phyloP scores from a whole-genome alignment of 306 rosid species.

The Vigna radiata region DNA sequence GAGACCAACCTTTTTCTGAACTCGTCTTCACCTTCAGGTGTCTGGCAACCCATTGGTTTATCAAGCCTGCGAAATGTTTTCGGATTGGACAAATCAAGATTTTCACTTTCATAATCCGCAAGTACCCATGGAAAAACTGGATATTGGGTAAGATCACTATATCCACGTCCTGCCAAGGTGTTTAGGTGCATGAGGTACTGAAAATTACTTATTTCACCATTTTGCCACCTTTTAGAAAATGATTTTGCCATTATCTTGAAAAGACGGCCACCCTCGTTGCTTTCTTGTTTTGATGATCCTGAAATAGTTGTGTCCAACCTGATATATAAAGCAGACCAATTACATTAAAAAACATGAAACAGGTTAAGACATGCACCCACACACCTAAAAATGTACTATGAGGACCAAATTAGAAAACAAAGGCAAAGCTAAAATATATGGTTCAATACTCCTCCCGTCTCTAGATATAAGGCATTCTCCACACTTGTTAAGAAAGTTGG shows the following conservation, averaged over 20 bases:
- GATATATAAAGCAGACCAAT: slow-evolving; percentile 41
- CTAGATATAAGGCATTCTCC: too few species aligned
- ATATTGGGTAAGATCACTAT: slow-evolving; percentile 98
- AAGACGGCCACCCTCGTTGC: slow-evolving; percentile 92
- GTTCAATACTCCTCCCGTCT: neutral
- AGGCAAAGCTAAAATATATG: slow-evolving; percentile 21
- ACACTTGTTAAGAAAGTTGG: too few species aligned
- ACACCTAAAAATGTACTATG: neutral
- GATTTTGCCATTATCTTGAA: slow-evolving; percentile 94
- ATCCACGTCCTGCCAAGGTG: slow-evolving; percentile 99
- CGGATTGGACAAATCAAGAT: slow-evolving; percentile 75
- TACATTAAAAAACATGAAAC: neutral
- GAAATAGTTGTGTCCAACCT: slow-evolving; percentile 99
- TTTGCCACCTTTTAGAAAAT: slow-evolving; percentile 98
- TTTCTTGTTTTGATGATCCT: slow-evolving; percentile 93
- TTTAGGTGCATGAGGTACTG: slow-evolving; percentile 99
- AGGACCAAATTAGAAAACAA: slow-evolving; percentile 4
- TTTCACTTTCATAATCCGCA: slow-evolving; percentile 93
- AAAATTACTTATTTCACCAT: slow-evolving; percentile 97
- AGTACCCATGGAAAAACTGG: slow-evolving; percentile 99
- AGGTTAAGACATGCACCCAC: neutral
- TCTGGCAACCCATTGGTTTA: slow-evolving; percentile 99
- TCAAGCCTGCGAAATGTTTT: slow-evolving; percentile 87
- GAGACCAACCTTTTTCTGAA: slow-evolving; percentile 80
- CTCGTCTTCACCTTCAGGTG: slow-evolving; percentile 98